Evolutionary conservation across 163 green algal genomes (phyloP).

Genomic region (Scenedesmus sp.): DNA sequence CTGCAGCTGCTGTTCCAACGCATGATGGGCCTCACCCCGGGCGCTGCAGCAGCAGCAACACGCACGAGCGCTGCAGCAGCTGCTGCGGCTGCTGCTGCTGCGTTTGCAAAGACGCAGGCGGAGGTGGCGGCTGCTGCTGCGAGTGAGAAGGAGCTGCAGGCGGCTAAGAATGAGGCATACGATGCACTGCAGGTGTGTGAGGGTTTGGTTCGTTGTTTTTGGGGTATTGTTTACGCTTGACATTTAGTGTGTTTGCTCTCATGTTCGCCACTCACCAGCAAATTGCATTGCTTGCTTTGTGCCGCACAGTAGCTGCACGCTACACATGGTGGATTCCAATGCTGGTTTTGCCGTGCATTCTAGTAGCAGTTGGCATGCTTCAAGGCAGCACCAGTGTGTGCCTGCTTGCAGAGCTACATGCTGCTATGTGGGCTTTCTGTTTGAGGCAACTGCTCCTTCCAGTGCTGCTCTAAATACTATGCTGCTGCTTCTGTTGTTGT

Average conservation of each 20-base stretch:
- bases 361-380: no score
- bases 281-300: no score
- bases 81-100: background rate
- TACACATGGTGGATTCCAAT: no score
- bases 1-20: conserved; percentile 55
- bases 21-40: conserved; percentile 21
- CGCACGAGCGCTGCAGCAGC: conserved; percentile 20
- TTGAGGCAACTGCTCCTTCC: no score
- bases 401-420: no score
- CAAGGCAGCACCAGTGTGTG: no score
- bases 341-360: no score
- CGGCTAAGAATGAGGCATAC: conserved; percentile 2
- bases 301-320: no score
- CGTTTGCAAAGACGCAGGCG: background rate
- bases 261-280: no score
- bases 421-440: background rate
- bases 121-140: background rate
- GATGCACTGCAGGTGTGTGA: background rate
- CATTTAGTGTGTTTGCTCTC: no score
- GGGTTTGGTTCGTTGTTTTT: background rate
- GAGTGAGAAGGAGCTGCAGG: background rate
- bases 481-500: background rate
- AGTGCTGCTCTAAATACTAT: no score
- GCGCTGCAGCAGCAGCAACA: conserved; percentile 19
- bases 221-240: no score